Evolutionary conservation across 805 yeast species (phyloP), one percentile per base, ranked within the genome.

Genomic region (Nakazawaea wyomingensis): DNA sequence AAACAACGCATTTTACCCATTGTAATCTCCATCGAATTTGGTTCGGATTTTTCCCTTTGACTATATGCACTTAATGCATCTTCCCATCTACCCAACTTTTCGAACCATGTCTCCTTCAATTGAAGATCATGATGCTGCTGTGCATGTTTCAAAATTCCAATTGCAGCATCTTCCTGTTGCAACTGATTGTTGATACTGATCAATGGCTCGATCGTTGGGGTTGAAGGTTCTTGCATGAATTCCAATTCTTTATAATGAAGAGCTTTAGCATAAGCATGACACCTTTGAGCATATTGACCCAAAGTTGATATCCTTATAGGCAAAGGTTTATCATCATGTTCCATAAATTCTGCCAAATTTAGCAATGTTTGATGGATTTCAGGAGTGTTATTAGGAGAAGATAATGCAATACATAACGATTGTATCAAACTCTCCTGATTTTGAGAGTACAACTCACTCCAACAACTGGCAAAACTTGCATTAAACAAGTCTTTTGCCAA

Each of bases 1-100:
- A 91, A 68, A 62, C 98, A 90, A 62, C 98, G 76, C 97, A 93
- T 88, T 57, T 91, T 90, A 66, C 99, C 99, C 90, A 91, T 82
- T 4, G 91, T 85, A 1, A 89, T 82, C 50, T 91, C 98, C 67
- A 85, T 78, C 22, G 88, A 80, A 44, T 82, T 83, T 36, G 76
- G 81, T 24, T 60, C 66, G 11, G 14, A 27, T 46, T 66, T 67
- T 52, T 80, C 91, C 55, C 97, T 74, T 53, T 82, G 86, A 50
- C 82, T 82, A 59, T 93, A 93, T 0, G 97, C 96, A 37, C 78
- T 75, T 48, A 93, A 68, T 0, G 99, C 99, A 63, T 93, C 99
- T 52, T 91, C 98, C 99, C 99, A 93, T 49, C 98, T 71, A 56
- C 89, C 97, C 34, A 93, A 67, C 57, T 91, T 93, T 60, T 93